A percentile compares a stretch with the other conserved stretches of the same genome.
These are phyloP conservation scores for Plantago elongata DNA, from an alignment of 257 asterid species.

Conservation along the genomic window DNA sequence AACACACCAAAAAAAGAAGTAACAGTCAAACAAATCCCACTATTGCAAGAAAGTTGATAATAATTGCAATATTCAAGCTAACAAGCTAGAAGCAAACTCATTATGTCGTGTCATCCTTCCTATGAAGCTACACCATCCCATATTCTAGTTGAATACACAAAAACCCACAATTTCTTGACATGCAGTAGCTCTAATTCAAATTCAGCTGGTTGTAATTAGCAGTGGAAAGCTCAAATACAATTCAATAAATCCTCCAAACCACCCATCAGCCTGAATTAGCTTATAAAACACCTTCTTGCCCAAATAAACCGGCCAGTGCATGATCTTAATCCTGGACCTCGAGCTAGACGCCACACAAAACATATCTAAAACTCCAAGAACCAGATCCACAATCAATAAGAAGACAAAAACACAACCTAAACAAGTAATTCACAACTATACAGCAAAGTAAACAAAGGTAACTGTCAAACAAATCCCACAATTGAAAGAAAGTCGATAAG, in stretches of 20 bases:
- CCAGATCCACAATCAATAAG: conserved; percentile 23
- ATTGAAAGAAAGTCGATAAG: conserved; percentile 2
- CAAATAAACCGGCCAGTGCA: not conserved
- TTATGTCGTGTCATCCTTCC: too few species aligned
- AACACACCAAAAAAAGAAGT: not conserved
- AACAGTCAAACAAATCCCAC: not conserved
- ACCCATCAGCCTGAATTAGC: not conserved
- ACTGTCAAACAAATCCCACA: not conserved
- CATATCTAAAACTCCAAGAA: too few species aligned
- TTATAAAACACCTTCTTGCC: conserved; percentile 1
- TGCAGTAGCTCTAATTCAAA: not conserved
- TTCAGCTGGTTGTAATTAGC: not conserved
- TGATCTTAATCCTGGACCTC: too few species aligned
- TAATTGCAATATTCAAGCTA: not conserved
- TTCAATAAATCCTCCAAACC: conserved; percentile 9
- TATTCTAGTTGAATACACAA: too few species aligned
- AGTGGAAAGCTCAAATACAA: not conserved
- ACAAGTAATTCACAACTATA: conserved; percentile 4
- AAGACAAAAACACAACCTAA: conserved; percentile 2
- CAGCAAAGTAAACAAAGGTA: not conserved
- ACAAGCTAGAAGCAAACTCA: not conserved
- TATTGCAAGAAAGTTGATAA: conserved; percentile 2
- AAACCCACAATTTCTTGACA: not conserved
- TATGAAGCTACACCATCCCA: too few species aligned
- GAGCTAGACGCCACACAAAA: too few species aligned